These are phyloP conservation scores for Pseudopithomyces chartarum DNA, from an alignment of 2,329 filamentous ascomycete genomes.

Conservation along the genomic window DNA sequence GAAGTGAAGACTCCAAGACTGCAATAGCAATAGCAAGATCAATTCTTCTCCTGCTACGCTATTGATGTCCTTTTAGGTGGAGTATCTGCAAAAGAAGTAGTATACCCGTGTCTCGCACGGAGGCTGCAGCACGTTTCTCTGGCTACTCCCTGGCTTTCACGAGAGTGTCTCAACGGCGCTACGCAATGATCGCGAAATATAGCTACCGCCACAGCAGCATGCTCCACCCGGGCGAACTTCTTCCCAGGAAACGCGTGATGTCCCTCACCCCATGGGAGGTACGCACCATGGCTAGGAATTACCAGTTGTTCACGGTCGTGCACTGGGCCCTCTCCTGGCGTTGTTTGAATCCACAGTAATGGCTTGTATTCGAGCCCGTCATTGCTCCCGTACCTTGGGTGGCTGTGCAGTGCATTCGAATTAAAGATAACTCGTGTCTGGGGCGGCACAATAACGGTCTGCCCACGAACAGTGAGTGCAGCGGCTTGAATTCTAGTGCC, in stretches of 20 bases:
- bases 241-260: constrained; percentile 36
- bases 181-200: constrained; percentile 24
- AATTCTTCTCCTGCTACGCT: constrained; percentile 5
- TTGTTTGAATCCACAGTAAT: constrained; percentile 31
- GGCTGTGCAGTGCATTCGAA: constrained; percentile 30
- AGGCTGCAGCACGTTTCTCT: constrained; percentile 2
- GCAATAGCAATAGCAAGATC: not conserved
- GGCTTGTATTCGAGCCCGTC: constrained; percentile 37
- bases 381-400: constrained; percentile 37
- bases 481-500: constrained; percentile 21
- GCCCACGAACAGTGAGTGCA: constrained; percentile 4
- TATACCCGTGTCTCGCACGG: constrained; percentile 16
- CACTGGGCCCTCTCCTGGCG: not conserved
- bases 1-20: too few relatives aligned
- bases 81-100: constrained; percentile 21
- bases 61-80: constrained; percentile 14
- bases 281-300: constrained; percentile 1
- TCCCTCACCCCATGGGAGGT: constrained; percentile 36
- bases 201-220: constrained; percentile 35
- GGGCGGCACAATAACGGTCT: constrained; percentile 13
- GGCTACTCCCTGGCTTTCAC: constrained; percentile 4
- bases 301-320: not conserved
- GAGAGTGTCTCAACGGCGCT: not conserved
- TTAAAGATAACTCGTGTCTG: constrained; percentile 19
- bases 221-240: constrained; percentile 45